Evolutionary conservation across 2,329 filamentous ascomycete genomes (phyloP).

Genomic region (Colletotrichum ledebouriae): DNA sequence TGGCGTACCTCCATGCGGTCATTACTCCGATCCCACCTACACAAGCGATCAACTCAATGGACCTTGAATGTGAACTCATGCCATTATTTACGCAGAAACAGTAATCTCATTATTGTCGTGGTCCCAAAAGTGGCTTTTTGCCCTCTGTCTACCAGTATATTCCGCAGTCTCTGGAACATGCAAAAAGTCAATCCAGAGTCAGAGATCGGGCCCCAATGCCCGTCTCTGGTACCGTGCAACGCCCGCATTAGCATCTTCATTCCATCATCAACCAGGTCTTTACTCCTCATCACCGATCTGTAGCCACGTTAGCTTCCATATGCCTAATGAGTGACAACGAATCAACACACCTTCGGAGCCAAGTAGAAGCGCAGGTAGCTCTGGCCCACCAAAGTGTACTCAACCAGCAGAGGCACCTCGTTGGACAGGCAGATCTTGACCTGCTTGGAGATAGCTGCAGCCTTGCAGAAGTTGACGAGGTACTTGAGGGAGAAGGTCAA

Average conservation of each 20-base stretch:
- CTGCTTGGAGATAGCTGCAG: conserved; percentile 81
- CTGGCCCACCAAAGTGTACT: conserved; percentile 85
- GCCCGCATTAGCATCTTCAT: conserved; percentile 38
- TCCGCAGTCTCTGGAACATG: conserved; percentile 37
- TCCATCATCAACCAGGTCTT: conserved; percentile 31
- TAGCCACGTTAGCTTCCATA: conserved; percentile 21
- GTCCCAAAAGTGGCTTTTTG: conserved; percentile 38
- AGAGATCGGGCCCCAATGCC: conserved; percentile 32
- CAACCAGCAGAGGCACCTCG: conserved; percentile 95
- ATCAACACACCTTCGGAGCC: conserved; percentile 84
- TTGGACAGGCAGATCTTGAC: conserved; percentile 96
- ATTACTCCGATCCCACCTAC: not conserved
- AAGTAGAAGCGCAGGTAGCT: conserved; percentile 98
- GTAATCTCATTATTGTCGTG: conserved; percentile 40
- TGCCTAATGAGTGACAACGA: not conserved
- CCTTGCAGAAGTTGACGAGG: conserved; percentile 99
- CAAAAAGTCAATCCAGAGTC: conserved; percentile 42
- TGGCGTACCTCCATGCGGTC: conserved; percentile 10
- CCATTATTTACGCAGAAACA: conserved; percentile 30
- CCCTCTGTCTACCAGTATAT: conserved; percentile 33
- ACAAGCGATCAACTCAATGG: not conserved
- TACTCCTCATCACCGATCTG: conserved; percentile 59
- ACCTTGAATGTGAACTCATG: not conserved
- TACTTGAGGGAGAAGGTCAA: conserved; percentile 99
- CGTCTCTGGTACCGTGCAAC: conserved; percentile 39